Conservation (phyloP, 768 basidiomycete genomes). For the Kwoniella sp. region DNA sequence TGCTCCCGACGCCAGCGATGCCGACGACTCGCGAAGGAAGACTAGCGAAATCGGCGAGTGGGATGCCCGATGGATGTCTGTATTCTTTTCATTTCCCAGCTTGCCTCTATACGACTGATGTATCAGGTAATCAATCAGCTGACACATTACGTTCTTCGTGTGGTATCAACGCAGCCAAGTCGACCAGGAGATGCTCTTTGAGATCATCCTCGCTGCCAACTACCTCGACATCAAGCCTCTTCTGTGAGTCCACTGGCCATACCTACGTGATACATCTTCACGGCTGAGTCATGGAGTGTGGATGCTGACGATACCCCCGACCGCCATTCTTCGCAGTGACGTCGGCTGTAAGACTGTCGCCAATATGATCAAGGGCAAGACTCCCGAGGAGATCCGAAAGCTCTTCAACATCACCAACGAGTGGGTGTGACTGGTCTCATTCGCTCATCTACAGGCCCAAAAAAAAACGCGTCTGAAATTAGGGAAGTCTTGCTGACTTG, state of each 20-base stretch:
- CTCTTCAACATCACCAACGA: slow-evolving; percentile 85
- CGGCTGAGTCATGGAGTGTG: too few relatives aligned
- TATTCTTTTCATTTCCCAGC: not conserved
- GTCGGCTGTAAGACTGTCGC: slow-evolving; percentile 61
- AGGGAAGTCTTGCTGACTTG: slow-evolving; percentile 40
- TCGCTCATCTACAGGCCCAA: too few relatives aligned
- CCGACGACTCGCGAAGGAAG: slow-evolving; percentile 93
- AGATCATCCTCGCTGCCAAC: slow-evolving; percentile 99
- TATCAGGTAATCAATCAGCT: not conserved
- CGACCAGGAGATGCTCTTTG: slow-evolving; percentile 99
- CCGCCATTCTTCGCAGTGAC: slow-evolving; percentile 32
- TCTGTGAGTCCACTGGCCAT: slow-evolving; percentile 65
- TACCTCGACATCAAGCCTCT: slow-evolving; percentile 99
- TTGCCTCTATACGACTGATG: not conserved
- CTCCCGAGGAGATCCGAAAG: slow-evolving; percentile 97
- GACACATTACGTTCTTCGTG: slow-evolving; percentile 7
- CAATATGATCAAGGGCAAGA: slow-evolving; percentile 99
- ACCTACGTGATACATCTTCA: not conserved
- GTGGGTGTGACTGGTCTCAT: slow-evolving; percentile 29
- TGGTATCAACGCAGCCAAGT: slow-evolving; percentile 60
- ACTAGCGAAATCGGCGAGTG: slow-evolving; percentile 99
- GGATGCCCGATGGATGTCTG: slow-evolving; percentile 73
- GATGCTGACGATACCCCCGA: slow-evolving; percentile 17
- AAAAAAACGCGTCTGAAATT: too few relatives aligned
- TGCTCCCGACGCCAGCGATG: slow-evolving; percentile 61